Conservation (phyloP, 2,329 filamentous ascomycete species). For the Aspergillus versicolor region DNA sequence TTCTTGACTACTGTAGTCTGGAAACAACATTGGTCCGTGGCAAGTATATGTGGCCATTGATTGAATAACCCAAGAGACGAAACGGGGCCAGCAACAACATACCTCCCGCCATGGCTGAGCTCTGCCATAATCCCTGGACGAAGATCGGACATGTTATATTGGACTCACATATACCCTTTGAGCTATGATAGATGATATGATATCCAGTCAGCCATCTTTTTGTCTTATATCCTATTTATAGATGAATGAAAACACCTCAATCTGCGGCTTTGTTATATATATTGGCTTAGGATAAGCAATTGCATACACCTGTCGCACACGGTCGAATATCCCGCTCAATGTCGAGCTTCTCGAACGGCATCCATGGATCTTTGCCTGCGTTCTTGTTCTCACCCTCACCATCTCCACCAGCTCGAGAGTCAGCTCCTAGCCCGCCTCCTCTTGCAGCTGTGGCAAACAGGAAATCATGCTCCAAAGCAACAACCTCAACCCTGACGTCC, state of each 20-base stretch:
- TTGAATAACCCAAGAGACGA: not conserved
- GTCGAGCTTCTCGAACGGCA: slow-evolving; percentile 45
- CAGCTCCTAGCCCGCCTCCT: slow-evolving; percentile 35
- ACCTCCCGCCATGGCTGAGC: not conserved
- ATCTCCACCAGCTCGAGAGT: slow-evolving; percentile 11
- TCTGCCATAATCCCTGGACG: too few species aligned
- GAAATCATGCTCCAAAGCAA: slow-evolving; percentile 58
- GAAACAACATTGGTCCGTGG: not conserved
- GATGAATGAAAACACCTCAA: not conserved
- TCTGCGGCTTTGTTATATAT: not conserved
- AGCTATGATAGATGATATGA: slow-evolving; percentile 6
- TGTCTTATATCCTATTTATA: slow-evolving; percentile 3
- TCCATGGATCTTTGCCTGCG: slow-evolving; percentile 32
- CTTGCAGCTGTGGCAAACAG: slow-evolving; percentile 58
- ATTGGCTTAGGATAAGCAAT: slow-evolving; percentile 23
- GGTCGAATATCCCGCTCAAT: slow-evolving; percentile 46
- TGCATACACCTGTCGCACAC: slow-evolving; percentile 42
- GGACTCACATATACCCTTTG: not conserved
- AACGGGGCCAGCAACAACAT: not conserved
- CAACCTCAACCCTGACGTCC: slow-evolving; percentile 58
- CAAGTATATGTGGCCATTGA: not conserved
- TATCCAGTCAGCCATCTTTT: slow-evolving; percentile 6
- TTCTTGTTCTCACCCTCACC: not conserved
- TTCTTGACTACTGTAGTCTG: not conserved
- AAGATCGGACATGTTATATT: not conserved